Evolutionary conservation across 345 rosid species (phyloP).

Genomic region (Acer saccharum): DNA sequence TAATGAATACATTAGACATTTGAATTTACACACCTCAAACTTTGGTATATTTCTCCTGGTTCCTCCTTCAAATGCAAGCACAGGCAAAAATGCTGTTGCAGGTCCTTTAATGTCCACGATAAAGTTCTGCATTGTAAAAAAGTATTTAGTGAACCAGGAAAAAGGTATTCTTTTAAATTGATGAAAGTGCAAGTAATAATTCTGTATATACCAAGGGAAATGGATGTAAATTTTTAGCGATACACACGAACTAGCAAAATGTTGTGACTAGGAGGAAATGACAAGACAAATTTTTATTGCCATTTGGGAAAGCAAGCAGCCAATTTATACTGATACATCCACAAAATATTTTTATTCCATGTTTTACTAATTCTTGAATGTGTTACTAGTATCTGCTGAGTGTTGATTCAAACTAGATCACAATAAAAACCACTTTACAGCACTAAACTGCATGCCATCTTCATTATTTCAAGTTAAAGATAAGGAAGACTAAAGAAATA

Average conservation of each 20-base stretch:
- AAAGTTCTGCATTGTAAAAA: slow-evolving; percentile 52
- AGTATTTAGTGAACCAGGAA: neutral
- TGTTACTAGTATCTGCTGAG: neutral
- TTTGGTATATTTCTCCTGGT: slow-evolving; percentile 79
- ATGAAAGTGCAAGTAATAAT: neutral
- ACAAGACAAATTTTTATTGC: no score
- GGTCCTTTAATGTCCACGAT: slow-evolving; percentile 84
- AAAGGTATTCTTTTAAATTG: slow-evolving; percentile 3
- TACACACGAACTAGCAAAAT: neutral
- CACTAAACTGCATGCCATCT: neutral
- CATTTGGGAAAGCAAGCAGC: neutral
- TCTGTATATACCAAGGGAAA: neutral
- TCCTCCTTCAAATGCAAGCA: slow-evolving; percentile 90
- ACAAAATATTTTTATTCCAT: neutral
- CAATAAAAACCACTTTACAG: neutral
- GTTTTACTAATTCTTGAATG: neutral
- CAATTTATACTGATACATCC: neutral
- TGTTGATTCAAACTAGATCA: neutral
- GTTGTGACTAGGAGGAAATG: neutral
- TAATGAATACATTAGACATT: neutral
- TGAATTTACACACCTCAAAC: slow-evolving; percentile 47
- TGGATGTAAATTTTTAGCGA: neutral
- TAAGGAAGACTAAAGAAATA: neutral
- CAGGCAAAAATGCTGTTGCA: slow-evolving; percentile 65
- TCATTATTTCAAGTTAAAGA: neutral